Base-by-base conservation (phyloP, 192 early-diverging fungal species). In the Gonapodya prolifera region DNA sequence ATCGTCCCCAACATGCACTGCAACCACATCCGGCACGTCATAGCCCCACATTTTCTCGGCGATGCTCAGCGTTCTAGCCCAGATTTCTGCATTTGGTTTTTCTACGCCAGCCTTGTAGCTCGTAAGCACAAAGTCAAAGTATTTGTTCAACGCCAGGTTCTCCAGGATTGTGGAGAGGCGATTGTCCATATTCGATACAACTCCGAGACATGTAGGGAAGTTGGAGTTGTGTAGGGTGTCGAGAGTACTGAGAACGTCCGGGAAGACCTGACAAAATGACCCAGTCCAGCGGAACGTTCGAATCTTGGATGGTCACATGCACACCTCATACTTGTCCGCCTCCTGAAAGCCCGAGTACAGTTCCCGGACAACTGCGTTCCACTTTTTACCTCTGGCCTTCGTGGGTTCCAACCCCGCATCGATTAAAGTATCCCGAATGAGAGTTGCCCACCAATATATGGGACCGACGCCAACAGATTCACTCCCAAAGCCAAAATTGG, bases 71-170 rank as follows among this genome's bases (percentile, higher is more conserved):
- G 45, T 29, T 29, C 31, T 32, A 2, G 18, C 31, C 71, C 71
- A 73, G 18, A 73, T 32, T 32, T 32, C 8, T 32, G 71, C 8
- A 32, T 73, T 29, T 13, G 71, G 71, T 32, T 73, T 73, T 29
- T 73, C 71, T 2, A 29, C 71, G 31, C 31, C 71, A 2, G 29
- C 29, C 16, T 73, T 29, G 31, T 73, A 73, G 71, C 71, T 73
- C 71, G 28, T 32, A 2, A 73, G 71, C 71, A 32, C 71, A 73
- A 73, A 73, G 71, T 73, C 71, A 18, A 32, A 18, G 71, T 18
- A 73, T 18, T 30, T 73, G 8, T 32, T 29, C 71, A 73, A 23
- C 8, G 8, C 8, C 23, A 61, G 31, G 28, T 18, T 73, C 16
- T 8, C 2, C 16, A 73, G 71, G 28, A 73, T 32, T 18, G 71